Percentiles rank a stretch among this genome's conserved stretches.
These are phyloP conservation scores for Melastoma candidum DNA, from an alignment of 441 rosid species.

Conservation along the genomic window DNA sequence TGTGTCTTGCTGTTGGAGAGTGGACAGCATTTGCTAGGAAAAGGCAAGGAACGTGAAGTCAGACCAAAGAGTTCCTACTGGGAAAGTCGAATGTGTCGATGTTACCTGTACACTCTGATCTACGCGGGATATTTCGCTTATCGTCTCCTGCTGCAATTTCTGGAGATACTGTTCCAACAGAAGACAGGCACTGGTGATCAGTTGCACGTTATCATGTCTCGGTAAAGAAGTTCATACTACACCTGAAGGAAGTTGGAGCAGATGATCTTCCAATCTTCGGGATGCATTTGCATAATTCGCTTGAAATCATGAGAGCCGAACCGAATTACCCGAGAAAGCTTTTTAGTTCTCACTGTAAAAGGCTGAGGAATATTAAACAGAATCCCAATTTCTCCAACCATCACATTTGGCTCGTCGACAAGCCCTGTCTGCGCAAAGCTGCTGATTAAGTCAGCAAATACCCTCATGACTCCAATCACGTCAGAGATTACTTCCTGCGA, in stretches of 20 bases:
- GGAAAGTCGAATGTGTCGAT: no score
- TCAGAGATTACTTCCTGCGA: slow-evolving; percentile 62
- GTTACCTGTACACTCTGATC: no score
- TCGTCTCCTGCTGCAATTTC: no score
- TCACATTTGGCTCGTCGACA: slow-evolving; percentile 51
- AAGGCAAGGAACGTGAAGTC: no score
- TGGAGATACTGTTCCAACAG: no score
- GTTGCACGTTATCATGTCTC: no score
- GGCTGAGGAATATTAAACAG: slow-evolving; percentile 88
- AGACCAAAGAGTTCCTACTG: no score
- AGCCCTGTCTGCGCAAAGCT: slow-evolving; percentile 39
- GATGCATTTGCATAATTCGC: slow-evolving; percentile 47
- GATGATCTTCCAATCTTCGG: slow-evolving; percentile 43
- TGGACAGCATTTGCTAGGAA: no score
- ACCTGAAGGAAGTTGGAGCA: slow-evolving; percentile 48
- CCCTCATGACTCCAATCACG: slow-evolving; percentile 78
- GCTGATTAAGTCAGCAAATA: slow-evolving; percentile 14
- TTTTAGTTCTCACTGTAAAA: slow-evolving; percentile 65
- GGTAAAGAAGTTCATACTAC: background rate
- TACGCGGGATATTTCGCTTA: no score
- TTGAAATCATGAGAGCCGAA: slow-evolving; percentile 70
- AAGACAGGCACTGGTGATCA: no score
- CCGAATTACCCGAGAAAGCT: slow-evolving; percentile 80
- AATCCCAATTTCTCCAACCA: slow-evolving; percentile 92
- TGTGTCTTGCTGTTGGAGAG: no score